Base-by-base conservation (phyloP, 2,329 filamentous ascomycete genomes). In the Monosporascus sp. region DNA sequence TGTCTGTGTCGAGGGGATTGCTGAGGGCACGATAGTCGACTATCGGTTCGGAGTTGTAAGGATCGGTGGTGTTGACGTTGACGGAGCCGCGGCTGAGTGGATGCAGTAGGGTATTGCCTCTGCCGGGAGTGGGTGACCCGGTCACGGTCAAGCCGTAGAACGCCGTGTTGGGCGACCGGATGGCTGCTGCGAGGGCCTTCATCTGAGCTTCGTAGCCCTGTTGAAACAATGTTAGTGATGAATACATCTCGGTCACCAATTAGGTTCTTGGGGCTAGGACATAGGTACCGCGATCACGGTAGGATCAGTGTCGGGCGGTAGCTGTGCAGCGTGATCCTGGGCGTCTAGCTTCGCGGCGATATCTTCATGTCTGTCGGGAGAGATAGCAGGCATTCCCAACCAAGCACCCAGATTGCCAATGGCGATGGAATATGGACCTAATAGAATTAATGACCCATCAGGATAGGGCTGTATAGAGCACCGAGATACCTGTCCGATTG, bases 1-100 rank as follows among this genome's bases (percentile, higher is more conserved):
- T 61, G 48, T 69, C 69, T 11, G 66, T 53, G 51, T 74, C 72
- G 7, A 74, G 54, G 0, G 71, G 71, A 53, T 74, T 75, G 18
- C 58, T 66, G 1, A 72, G 67, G 2, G 68, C 67, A 7, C 70
- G 63, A 54, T 73, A 72, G 59, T 75, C 72, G 5, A 75, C 67
- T 1, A 70, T 49, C 0, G 72, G 72, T 49, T 70, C 65, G 3
- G 58, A 61, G 17, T 60, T 54, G 49, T 65, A 66, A 1, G 75
- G 70, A 53, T 74, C 64, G 52, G 71, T 48, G 54, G 75, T 60
- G 58, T 69, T 56, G 64, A 76, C 65, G 54, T 71, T 70, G 47
- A 74, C 64, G 17, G 61, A 68, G 27, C 71, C 72, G 5, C 71
- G 69, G 37, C 70, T 69, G 48, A 71, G 54, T 11, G 69, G 65